Percentiles rank a stretch among this genome's conserved stretches.
Conservation (phyloP, 768 basidiomycete genomes). For the Daedaleopsis sinensis region DNA sequence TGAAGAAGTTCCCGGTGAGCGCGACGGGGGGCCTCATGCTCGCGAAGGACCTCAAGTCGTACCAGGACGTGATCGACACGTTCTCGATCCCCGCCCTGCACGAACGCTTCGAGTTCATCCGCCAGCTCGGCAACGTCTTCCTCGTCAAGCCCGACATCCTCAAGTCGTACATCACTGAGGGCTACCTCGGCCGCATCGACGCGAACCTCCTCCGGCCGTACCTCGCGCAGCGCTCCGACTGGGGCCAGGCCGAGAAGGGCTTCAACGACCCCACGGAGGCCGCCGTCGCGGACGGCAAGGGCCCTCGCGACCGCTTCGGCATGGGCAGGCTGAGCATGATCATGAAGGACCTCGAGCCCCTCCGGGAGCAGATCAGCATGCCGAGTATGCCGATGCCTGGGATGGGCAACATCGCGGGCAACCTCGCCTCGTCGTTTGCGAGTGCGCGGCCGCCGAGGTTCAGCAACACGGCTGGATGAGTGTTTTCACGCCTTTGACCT, state of each 20-base stretch:
- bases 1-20: constrained; percentile 95
- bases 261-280: constrained; percentile 62
- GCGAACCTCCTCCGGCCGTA: constrained; percentile 86
- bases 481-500: not conserved
- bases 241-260: constrained; percentile 81
- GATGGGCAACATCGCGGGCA: constrained; percentile 17
- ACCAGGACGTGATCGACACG: constrained; percentile 87
- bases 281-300: constrained; percentile 47
- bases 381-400: constrained; percentile 20
- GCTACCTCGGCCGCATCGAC: constrained; percentile 92
- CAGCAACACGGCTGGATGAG: constrained; percentile 12
- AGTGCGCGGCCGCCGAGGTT: constrained; percentile 19
- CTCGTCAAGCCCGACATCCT: constrained; percentile 95
- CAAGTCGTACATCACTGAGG: constrained; percentile 93
- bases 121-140: constrained; percentile 96
- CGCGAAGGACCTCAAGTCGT: constrained; percentile 97
- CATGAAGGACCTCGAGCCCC: constrained; percentile 84
- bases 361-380: constrained; percentile 50
- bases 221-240: constrained; percentile 88
- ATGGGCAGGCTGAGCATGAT: constrained; percentile 78
- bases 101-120: constrained; percentile 97
- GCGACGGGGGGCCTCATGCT: constrained; percentile 98
- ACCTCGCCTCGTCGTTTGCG: constrained; percentile 18
- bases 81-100: constrained; percentile 83
- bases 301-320: constrained; percentile 58